phyloP scores from a whole-genome alignment of 768 basidiomycete species.

The Fibroporia radiculosa region DNA sequence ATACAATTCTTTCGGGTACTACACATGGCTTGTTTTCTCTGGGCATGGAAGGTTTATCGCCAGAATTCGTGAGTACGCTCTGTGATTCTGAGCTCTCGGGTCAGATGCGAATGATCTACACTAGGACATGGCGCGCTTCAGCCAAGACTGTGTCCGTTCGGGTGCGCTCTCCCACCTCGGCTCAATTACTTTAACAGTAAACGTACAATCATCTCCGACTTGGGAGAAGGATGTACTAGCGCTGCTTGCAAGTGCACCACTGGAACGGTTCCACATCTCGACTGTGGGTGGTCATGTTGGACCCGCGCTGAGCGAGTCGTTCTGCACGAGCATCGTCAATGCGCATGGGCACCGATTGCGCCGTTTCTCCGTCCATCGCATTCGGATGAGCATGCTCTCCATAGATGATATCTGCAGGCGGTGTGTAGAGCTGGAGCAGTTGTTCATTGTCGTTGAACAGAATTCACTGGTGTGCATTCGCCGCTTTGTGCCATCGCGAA shows the following conservation, averaged over 20 bases:
- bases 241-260: slow-evolving; percentile 23
- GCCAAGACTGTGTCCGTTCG: slow-evolving; percentile 26
- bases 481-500: neutral
- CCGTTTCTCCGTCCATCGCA: slow-evolving; percentile 57
- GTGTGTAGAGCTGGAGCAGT: slow-evolving; percentile 48
- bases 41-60: slow-evolving; percentile 55
- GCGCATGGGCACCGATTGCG: slow-evolving; percentile 44
- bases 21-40: slow-evolving; percentile 41
- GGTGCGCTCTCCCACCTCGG: slow-evolving; percentile 35
- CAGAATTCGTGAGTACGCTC: slow-evolving; percentile 44
- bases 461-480: slow-evolving; percentile 44
- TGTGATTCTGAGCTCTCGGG: neutral
- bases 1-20: slow-evolving; percentile 39
- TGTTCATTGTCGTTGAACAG: slow-evolving; percentile 54
- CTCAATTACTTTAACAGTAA: slow-evolving; percentile 49
- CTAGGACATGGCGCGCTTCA: slow-evolving; percentile 49
- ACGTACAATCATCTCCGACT: slow-evolving; percentile 3
- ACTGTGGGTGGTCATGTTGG: slow-evolving; percentile 31
- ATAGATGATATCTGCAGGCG: slow-evolving; percentile 47
- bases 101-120: neutral
- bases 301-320: slow-evolving; percentile 29
- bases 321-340: slow-evolving; percentile 44
- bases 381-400: slow-evolving; percentile 42
- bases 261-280: slow-evolving; percentile 57
- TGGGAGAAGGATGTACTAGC: slow-evolving; percentile 13